Percentiles rank a stretch among this genome's conserved stretches.
phyloP scores from a whole-genome alignment of 116 monocot genomes.

The Iris pallida region DNA sequence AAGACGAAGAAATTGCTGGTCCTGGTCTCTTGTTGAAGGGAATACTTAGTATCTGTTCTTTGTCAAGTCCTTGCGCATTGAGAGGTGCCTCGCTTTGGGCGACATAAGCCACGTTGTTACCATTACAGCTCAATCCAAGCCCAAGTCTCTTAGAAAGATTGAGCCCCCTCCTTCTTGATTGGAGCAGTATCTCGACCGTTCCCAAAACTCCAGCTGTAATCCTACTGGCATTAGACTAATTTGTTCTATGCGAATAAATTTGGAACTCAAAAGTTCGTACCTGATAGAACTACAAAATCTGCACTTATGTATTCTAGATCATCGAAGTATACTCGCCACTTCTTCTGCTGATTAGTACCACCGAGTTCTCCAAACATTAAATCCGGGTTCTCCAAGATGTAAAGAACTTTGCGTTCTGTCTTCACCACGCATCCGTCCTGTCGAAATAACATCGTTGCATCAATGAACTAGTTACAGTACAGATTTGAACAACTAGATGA shows the following conservation, averaged over 20 bases:
- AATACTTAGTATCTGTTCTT: slow-evolving; percentile 12
- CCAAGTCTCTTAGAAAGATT: slow-evolving; percentile 23
- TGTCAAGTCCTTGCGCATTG: slow-evolving; percentile 19
- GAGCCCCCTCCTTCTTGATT: slow-evolving; percentile 25
- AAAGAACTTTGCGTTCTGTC: slow-evolving; percentile 20
- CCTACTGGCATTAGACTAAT: too few species aligned
- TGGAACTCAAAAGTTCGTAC: not conserved
- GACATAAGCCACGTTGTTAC: slow-evolving; percentile 33
- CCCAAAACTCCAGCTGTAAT: slow-evolving; percentile 26
- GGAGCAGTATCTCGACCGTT: slow-evolving; percentile 22
- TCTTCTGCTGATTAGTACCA: slow-evolving; percentile 6
- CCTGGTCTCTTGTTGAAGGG: slow-evolving; percentile 25
- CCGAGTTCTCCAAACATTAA: slow-evolving; percentile 3
- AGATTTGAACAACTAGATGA: not conserved
- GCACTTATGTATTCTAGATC: slow-evolving; percentile 20
- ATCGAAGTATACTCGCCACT: slow-evolving; percentile 33
- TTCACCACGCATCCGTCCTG: slow-evolving; percentile 32
- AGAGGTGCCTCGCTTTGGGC: slow-evolving; percentile 22
- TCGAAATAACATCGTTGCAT: not conserved
- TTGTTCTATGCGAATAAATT: too few species aligned
- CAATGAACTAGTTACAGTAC: too few species aligned
- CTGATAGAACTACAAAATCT: slow-evolving; percentile 40
- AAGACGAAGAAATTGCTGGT: slow-evolving; percentile 21
- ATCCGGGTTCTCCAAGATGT: slow-evolving; percentile 16
- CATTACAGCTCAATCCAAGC: slow-evolving; percentile 30